These are phyloP conservation scores for Aspergillus mulundensis DNA, from an alignment of 495 filamentous ascomycete genomes.

Conservation along the genomic window DNA sequence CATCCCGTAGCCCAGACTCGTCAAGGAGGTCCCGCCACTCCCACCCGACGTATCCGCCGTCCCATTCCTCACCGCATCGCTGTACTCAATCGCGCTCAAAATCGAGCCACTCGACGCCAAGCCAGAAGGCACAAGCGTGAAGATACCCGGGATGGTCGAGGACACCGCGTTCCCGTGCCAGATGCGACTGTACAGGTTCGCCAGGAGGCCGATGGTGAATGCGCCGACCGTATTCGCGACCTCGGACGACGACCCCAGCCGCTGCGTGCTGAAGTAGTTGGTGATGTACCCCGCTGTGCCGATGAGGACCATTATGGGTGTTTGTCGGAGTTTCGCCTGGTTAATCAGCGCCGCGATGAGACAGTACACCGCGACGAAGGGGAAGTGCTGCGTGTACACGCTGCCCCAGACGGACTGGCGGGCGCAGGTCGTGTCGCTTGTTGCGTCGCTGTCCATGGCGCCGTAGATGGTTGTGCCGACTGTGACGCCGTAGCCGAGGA, in stretches of 20 bases:
- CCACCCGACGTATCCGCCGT: conserved; percentile 41
- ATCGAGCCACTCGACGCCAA: conserved; percentile 78
- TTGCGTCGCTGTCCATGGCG: conserved; percentile 69
- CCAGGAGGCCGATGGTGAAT: conserved; percentile 77
- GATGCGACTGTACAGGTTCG: conserved; percentile 83
- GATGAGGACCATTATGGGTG: conserved; percentile 80
- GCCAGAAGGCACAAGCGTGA: conserved; percentile 88
- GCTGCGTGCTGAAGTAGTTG: conserved; percentile 71
- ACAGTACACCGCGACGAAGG: conserved; percentile 69
- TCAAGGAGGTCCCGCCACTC: conserved; percentile 49
- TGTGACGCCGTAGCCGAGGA: conserved; percentile 92
- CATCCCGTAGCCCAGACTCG: conserved; percentile 79
- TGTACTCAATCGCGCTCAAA: conserved; percentile 70
- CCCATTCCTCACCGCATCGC: conserved; percentile 63
- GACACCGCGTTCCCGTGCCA: conserved; percentile 82
- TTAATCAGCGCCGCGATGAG: conserved; percentile 81
- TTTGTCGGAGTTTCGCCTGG: conserved; percentile 85
- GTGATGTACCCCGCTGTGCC: conserved; percentile 76
- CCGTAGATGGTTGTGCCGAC: conserved; percentile 89
- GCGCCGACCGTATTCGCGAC: conserved; percentile 84
- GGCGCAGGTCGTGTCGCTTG: conserved; percentile 62
- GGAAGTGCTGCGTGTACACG: conserved; percentile 47
- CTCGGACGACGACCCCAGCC: conserved; percentile 70
- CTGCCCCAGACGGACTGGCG: conserved; percentile 48
- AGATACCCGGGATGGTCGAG: conserved; percentile 87